Conservation (phyloP, 805 yeast species). For the Lipomyces mesembrius region DNA sequence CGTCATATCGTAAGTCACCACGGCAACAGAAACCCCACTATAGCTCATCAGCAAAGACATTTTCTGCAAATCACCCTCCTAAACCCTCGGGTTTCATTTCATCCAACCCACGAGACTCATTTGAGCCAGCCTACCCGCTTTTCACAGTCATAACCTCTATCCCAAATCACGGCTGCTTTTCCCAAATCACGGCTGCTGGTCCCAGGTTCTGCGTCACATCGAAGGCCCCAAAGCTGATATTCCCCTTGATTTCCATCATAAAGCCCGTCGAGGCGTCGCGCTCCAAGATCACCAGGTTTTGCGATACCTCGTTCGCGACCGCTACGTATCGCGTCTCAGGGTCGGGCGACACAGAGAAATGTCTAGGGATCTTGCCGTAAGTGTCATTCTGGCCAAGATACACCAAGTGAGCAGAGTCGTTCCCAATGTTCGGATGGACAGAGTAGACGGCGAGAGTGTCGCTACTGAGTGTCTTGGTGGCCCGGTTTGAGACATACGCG, state of each 20-base stretch:
- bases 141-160: too few relatives aligned
- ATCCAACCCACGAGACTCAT: too few relatives aligned
- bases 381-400: not conserved
- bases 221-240: not conserved
- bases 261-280: not conserved
- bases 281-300: not conserved
- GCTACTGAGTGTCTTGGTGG: not conserved
- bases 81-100: too few relatives aligned
- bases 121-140: too few relatives aligned
- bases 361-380: not conserved
- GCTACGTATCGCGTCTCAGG: not conserved
- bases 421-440: not conserved
- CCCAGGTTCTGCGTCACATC: not conserved
- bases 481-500: not conserved
- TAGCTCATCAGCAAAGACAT: too few relatives aligned
- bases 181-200: not conserved
- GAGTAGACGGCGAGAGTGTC: not conserved
- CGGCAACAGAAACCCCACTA: too few relatives aligned
- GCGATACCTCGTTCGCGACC: constrained; percentile 1
- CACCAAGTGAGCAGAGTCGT: not conserved
- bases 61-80: too few relatives aligned
- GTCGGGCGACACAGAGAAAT: not conserved
- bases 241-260: not conserved
- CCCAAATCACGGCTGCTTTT: not conserved
- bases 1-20: too few relatives aligned